phyloP scores from a whole-genome alignment of 192 early-diverging fungal species.

The Gonapodya prolifera region DNA sequence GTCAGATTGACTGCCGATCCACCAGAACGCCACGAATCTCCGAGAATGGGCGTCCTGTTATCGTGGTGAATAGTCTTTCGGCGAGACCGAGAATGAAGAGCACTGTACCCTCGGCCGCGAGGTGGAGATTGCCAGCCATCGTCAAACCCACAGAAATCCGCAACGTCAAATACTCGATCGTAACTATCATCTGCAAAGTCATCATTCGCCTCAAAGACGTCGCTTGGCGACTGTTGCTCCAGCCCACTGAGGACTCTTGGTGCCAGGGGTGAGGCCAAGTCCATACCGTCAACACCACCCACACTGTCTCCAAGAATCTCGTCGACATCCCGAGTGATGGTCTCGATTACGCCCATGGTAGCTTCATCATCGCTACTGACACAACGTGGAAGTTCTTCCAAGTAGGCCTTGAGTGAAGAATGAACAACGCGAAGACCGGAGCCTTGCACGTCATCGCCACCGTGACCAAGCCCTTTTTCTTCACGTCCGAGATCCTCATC shows the following conservation, averaged over 20 bases:
- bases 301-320: not conserved
- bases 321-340: not conserved
- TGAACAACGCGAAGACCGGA: not conserved
- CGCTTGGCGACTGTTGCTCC: not conserved
- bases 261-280: not conserved
- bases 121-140: not conserved
- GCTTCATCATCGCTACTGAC: not conserved
- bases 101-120: not conserved
- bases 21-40: not conserved
- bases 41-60: not conserved
- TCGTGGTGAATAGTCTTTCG: not conserved
- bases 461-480: not conserved
- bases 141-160: not conserved
- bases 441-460: not conserved
- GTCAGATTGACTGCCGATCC: not conserved
- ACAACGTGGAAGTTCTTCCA: not conserved
- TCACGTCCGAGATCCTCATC: not conserved
- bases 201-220: not conserved
- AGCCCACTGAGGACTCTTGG: not conserved
- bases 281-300: not conserved
- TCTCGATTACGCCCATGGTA: not conserved
- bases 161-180: not conserved
- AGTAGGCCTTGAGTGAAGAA: not conserved
- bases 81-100: not conserved
- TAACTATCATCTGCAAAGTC: not conserved